phyloP scores from a whole-genome alignment of 768 basidiomycete species.

The Kwoniella sp. region DNA sequence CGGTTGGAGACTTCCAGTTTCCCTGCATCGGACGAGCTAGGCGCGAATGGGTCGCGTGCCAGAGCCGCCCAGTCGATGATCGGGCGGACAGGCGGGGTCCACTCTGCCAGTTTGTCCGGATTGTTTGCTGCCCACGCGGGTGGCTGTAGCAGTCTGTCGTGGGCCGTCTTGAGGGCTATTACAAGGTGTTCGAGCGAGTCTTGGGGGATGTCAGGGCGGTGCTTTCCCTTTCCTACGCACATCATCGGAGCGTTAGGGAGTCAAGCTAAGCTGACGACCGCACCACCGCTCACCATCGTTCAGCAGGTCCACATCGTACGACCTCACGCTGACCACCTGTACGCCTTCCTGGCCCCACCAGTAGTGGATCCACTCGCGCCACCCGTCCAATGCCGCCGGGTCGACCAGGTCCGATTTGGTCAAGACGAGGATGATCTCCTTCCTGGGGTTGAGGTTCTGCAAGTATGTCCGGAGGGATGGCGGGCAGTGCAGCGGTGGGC shows the following conservation, averaged over 20 bases:
- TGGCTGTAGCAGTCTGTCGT: slow-evolving; percentile 64
- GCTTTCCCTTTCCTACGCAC: slow-evolving; percentile 24
- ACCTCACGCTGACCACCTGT: slow-evolving; percentile 68
- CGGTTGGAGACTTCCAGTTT: no score
- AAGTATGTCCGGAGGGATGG: slow-evolving; percentile 87
- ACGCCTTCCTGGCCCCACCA: slow-evolving; percentile 56
- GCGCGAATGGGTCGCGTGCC: neutral
- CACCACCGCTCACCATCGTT: slow-evolving; percentile 44
- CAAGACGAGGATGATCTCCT: slow-evolving; percentile 89
- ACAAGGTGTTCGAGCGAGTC: slow-evolving; percentile 65
- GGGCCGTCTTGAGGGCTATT: slow-evolving; percentile 61
- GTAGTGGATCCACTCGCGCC: slow-evolving; percentile 42
- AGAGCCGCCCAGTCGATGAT: slow-evolving; percentile 72
- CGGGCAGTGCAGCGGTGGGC: slow-evolving; percentile 86
- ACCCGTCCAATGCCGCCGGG: slow-evolving; percentile 50
- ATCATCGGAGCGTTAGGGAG: neutral
- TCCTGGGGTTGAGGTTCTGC: slow-evolving; percentile 54
- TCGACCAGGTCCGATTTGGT: slow-evolving; percentile 81
- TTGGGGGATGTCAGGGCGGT: slow-evolving; percentile 65
- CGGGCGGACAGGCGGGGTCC: slow-evolving; percentile 64
- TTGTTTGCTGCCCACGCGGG: slow-evolving; percentile 58
- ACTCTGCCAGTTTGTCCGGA: slow-evolving; percentile 57
- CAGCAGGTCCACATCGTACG: slow-evolving; percentile 55
- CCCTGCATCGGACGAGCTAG: no score
- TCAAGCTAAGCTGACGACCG: slow-evolving; percentile 50